Base-by-base conservation (phyloP, 148 eudicot species). In the Spergularia marina region DNA sequence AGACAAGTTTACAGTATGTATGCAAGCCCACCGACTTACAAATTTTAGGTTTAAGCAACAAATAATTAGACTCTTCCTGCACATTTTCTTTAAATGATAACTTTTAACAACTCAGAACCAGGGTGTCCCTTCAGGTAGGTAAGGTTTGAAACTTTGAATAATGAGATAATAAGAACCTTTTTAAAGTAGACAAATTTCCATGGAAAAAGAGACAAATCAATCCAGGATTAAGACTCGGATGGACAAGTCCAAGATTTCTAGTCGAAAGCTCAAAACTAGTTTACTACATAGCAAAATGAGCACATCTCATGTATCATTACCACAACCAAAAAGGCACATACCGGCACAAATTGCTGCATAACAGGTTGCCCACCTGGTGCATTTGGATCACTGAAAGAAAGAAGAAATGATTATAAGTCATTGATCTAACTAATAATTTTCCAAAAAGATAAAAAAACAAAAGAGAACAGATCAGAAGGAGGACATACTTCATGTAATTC, bases 281-380 rank as follows among this genome's bases (percentile, higher is more conserved):
- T 62, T 13, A 10, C 41, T 41, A 44, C 4, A 58, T 23, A 40
- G 51, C 74, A 59, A 4, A n/a, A 20, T 67, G 39, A 23, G 1
- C 39, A 11, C 39, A 68, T 14, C 15, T 18, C 36, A 14, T 65
- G 61, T 23, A 54, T 20, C 15, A 14, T 6, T 7, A 44, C 20
- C n/a, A 60, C 17, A n/a, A 67, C 6, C 65, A 55, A 54, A 34
- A 71, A 66, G 76, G 72, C n/a, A 65, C 86, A 78, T 88, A 95
- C 99, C 90, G 83, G 91, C 13, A 88, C 59, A 72, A 91, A 82
- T 69, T 86, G 90, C 83, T 92, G 99, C 92, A 92, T 89, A 68
- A 96, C 85, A 77, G 98, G 99, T 53, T 87, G 86, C 77, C 97
- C 97, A 74, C 99, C 99, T 72, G 98, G 99, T 23, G 99, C 97